Conservation (phyloP, 495 filamentous ascomycete genomes). For the Rostrohypoxylon terebratum region DNA sequence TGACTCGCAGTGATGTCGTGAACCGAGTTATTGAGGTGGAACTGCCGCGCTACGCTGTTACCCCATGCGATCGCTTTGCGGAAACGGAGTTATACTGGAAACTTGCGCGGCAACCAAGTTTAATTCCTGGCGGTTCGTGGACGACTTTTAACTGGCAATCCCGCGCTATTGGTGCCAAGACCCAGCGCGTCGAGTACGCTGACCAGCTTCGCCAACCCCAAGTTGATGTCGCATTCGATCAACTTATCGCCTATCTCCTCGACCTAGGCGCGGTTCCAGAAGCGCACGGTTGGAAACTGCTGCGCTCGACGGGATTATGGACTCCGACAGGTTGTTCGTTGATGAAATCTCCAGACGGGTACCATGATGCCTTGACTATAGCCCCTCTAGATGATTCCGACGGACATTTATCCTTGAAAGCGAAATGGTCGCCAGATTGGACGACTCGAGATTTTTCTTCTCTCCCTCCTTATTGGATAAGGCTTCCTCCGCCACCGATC, state of each 20-base stretch:
- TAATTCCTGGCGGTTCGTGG: slow-evolving; percentile 70
- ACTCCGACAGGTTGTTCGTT: slow-evolving; percentile 70
- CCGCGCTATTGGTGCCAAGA: slow-evolving; percentile 68
- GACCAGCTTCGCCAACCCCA: slow-evolving; percentile 74
- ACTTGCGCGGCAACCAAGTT: slow-evolving; percentile 58
- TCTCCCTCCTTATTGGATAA: slow-evolving; percentile 73
- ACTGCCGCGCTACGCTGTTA: slow-evolving; percentile 71
- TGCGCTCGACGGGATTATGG: slow-evolving; percentile 71
- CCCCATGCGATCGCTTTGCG: slow-evolving; percentile 66
- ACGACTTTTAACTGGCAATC: slow-evolving; percentile 73
- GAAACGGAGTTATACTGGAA: slow-evolving; percentile 67
- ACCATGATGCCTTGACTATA: slow-evolving; percentile 65
- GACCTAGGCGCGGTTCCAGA: slow-evolving; percentile 72
- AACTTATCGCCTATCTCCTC: slow-evolving; percentile 69
- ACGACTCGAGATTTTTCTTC: slow-evolving; percentile 63
- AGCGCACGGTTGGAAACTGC: slow-evolving; percentile 66
- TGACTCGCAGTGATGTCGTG: slow-evolving; percentile 71
- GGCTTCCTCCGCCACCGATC: slow-evolving; percentile 54
- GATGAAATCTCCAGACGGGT: slow-evolving; percentile 65
- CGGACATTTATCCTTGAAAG: slow-evolving; percentile 68
- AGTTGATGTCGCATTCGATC: slow-evolving; percentile 72
- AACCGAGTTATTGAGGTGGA: slow-evolving; percentile 75
- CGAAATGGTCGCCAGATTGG: slow-evolving; percentile 68
- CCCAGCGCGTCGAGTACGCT: slow-evolving; percentile 71
- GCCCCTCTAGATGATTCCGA: slow-evolving; percentile 70